These are phyloP conservation scores for Starmerella asiatica DNA, from an alignment of 805 yeast genomes.

Conservation along the genomic window DNA sequence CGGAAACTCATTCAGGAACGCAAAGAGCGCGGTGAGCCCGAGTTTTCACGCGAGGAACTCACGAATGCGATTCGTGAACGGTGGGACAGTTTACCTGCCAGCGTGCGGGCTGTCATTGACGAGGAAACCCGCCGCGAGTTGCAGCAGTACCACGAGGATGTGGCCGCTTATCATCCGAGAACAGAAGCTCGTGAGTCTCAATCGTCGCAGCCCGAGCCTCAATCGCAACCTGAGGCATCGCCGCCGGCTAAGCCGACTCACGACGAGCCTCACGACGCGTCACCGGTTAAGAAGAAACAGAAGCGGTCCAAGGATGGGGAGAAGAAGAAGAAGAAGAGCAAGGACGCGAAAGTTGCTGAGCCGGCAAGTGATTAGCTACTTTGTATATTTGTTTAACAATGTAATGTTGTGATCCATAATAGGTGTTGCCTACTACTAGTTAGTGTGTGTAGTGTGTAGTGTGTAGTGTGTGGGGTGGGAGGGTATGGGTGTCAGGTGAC, in stretches of 20 bases:
- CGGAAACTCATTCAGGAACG: constrained; percentile 59
- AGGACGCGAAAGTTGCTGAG: not conserved
- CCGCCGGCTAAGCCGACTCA: not conserved
- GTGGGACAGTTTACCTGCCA: constrained; percentile 63
- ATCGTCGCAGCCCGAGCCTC: no score
- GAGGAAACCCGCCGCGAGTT: constrained; percentile 35
- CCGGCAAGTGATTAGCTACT: no score
- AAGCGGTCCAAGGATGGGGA: constrained; percentile 34
- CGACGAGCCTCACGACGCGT: not conserved
- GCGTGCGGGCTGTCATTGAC: constrained; percentile 61
- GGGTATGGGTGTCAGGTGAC: not conserved
- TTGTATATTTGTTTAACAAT: not conserved
- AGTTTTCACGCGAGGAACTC: constrained; percentile 61
- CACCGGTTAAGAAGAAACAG: constrained; percentile 20
- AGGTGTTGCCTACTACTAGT: no score
- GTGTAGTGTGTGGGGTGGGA: not conserved
- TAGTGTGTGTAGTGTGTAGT: not conserved
- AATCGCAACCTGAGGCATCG: not conserved
- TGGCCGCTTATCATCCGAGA: no score
- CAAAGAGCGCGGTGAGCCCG: constrained; percentile 41
- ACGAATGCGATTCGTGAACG: constrained; percentile 63
- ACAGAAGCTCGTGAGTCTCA: no score
- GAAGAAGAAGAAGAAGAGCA: constrained; percentile 39
- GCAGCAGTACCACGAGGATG: constrained; percentile 33
- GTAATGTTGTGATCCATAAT: not conserved